Evolutionary conservation across 1,139 yeast genomes (phyloP), one percentile per base, ranked within the genome.

Genomic region (Yamadazyma jaroonii): DNA sequence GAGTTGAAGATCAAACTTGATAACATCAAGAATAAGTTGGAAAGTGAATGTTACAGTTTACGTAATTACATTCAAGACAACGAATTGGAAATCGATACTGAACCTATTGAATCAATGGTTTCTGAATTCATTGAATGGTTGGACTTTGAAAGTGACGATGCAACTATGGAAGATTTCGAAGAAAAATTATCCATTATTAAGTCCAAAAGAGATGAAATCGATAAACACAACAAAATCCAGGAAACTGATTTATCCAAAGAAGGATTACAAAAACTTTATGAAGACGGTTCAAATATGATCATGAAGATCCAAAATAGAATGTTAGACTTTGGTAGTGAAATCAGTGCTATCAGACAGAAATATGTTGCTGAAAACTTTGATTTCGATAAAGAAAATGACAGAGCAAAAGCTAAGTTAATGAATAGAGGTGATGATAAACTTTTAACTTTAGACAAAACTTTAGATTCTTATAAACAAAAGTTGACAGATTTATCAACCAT

Each of bases 91-190:
- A 45, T 65, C 6, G 65, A 74, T 5, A 47, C 68, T 1, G 54
- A 56, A 0, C 47, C 47, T 8, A 50, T 54, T 29, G 45, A 51
- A 23, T 31, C 45, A 3, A 46, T 48, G 25, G 72, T 83, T 2
- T 46, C 64, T 23, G 81, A 79, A 17, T 62, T 72, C 17, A 62
- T 84, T 36, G 94, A 84, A 45, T 87, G 96, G 96, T 64, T 88
- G 27, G 95, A 87, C 38, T 80, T 76, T 47, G 90, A 82, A 15
- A 75, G 87, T 38, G 85, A 79, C 39, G 67, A 65, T 23, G 75
- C 87, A 1, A 46, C 69, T 1, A 42, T 71, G 29, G 64, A 64
- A n/a, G 74, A 64, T 8, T 56, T 78, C 31, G 50, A 59, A 33
- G 47, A 42, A 1, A 66, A 61, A 44, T 45, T 57, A 13, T 42